phyloP scores from a whole-genome alignment of 1,139 yeast species.

The Magnusiomyces paraingens region DNA sequence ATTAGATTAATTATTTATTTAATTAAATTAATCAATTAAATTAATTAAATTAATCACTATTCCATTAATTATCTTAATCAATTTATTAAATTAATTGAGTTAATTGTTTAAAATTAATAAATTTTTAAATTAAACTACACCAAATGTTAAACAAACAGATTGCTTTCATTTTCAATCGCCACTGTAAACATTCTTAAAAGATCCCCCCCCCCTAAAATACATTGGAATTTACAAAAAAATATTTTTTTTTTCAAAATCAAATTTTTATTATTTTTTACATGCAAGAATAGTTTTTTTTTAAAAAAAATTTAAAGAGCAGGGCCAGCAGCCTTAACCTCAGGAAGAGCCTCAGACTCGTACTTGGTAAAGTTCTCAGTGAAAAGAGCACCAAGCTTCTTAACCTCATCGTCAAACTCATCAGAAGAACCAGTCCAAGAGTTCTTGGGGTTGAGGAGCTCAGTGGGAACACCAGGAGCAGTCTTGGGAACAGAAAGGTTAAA shows the following conservation, averaged over 20 bases:
- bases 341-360: constrained; percentile 76
- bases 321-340: constrained; percentile 90
- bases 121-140: no score
- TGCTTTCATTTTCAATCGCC: no score
- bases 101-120: no score
- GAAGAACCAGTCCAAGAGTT: constrained; percentile 74
- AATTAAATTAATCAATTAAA: no score
- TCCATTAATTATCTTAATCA: no score
- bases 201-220: no score
- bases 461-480: constrained; percentile 73
- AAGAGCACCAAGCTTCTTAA: constrained; percentile 64
- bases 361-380: constrained; percentile 82
- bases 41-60: no score
- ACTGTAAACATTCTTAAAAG: no score
- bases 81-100: no score
- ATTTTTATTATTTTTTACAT: neutral
- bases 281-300: neutral
- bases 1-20: no score
- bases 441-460: constrained; percentile 81
- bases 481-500: constrained; percentile 88
- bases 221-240: no score
- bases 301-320: constrained; percentile 40
- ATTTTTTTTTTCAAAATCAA: neutral
- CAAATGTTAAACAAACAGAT: no score
- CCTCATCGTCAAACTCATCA: constrained; percentile 62